Percentiles rank a stretch among this genome's conserved stretches.
phyloP scores from a whole-genome alignment of 2,329 filamentous ascomycete species.

The Metarhizium album region DNA sequence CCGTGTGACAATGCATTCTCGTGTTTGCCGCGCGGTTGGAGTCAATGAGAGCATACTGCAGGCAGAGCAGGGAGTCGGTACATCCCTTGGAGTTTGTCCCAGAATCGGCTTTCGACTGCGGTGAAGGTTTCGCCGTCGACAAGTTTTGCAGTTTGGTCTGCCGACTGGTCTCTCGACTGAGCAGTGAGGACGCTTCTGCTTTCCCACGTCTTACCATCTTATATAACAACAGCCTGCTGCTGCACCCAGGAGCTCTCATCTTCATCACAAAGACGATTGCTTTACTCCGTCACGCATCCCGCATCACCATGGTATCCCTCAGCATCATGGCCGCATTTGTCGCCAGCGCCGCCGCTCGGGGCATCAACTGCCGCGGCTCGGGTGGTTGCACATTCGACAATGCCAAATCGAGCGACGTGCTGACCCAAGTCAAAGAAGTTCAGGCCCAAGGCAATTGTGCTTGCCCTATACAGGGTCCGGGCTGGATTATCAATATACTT shows the following conservation, averaged over 20 bases:
- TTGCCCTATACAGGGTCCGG: neutral
- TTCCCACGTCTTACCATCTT: neutral
- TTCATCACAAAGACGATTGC: no score
- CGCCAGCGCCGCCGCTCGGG: constrained; percentile 6
- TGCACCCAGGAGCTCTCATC: neutral
- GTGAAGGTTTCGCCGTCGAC: neutral
- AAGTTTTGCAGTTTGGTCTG: neutral
- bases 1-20: no score
- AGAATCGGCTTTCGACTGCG: no score
- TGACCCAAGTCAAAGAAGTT: constrained; percentile 8
- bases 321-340: constrained; percentile 5
- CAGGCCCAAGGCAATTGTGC: constrained; percentile 7
- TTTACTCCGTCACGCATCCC: no score
- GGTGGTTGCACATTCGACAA: constrained; percentile 9
- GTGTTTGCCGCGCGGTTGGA: neutral
- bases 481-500: neutral
- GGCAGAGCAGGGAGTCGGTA: neutral
- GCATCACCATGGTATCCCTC: neutral
- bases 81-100: no score
- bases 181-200: neutral
- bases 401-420: constrained; percentile 6
- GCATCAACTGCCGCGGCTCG: constrained; percentile 12
- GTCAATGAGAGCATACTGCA: neutral
- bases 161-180: neutral
- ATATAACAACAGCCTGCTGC: neutral